These are phyloP conservation scores for Suhomyces xylopsoci DNA, from an alignment of 805 yeast species.

Conservation along the genomic window DNA sequence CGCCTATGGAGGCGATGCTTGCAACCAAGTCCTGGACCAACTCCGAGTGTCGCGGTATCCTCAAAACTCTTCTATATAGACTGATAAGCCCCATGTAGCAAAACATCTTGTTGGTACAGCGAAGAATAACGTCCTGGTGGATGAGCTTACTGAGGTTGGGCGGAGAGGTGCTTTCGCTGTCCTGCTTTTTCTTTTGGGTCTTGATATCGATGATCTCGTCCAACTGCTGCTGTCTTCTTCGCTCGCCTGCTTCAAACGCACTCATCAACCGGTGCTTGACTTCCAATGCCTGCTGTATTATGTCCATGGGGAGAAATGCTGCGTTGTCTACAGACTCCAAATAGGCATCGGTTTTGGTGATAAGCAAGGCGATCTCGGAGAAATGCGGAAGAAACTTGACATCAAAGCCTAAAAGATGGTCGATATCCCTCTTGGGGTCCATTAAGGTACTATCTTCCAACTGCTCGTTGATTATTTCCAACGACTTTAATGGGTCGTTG, in stretches of 20 bases:
- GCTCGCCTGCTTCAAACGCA: constrained; percentile 26
- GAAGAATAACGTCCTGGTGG: constrained; percentile 31
- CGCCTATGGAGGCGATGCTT: constrained; percentile 37
- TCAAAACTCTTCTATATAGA: constrained; percentile 53
- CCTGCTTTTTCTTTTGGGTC: constrained; percentile 2
- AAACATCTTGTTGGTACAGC: constrained; percentile 52
- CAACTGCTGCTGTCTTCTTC: constrained; percentile 20
- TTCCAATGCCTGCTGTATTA: constrained; percentile 38
- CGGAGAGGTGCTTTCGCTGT: constrained; percentile 10
- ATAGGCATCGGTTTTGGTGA: constrained; percentile 25
- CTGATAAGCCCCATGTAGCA: constrained; percentile 54
- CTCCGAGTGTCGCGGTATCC: constrained; percentile 42
- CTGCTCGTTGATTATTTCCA: constrained; percentile 14
- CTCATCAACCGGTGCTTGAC: constrained; percentile 20
- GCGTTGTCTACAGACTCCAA: constrained; percentile 8
- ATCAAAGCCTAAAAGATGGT: constrained; percentile 66
- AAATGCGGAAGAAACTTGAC: constrained; percentile 56
- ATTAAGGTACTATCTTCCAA: neutral
- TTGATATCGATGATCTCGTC: constrained; percentile 17
- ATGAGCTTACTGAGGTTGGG: constrained; percentile 20
- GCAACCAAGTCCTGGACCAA: constrained; percentile 48
- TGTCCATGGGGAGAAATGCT: constrained; percentile 13
- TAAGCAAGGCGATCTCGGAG: constrained; percentile 43
- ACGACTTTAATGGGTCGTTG: constrained; percentile 18
- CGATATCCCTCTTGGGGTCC: constrained; percentile 45